Percentiles rank a stretch among this genome's conserved stretches.
phyloP scores from a whole-genome alignment of 805 yeast genomes.

The Tetrapisispora arboricola region DNA sequence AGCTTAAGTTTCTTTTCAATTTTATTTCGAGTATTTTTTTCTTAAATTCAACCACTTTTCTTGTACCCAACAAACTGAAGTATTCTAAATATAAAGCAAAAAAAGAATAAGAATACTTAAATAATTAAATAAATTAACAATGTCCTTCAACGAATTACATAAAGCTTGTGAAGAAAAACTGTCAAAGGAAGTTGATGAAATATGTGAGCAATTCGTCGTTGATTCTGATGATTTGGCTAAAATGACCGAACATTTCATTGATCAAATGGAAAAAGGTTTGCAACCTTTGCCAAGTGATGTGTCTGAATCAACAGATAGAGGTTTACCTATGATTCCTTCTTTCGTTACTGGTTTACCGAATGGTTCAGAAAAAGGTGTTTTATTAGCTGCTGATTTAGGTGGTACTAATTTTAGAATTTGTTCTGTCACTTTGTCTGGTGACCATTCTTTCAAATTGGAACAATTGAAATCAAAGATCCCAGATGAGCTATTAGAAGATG shows the following conservation, averaged over 20 bases:
- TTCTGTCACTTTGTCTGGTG: conserved; percentile 67
- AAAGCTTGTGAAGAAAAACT: conserved; percentile 16
- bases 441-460: conserved; percentile 64
- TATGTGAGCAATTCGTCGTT: conserved; percentile 21
- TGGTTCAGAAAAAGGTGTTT: conserved; percentile 76
- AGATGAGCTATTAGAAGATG: conserved; percentile 55
- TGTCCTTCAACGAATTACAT: conserved; percentile 26
- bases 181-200: conserved; percentile 17
- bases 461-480: conserved; percentile 79
- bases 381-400: conserved; percentile 87
- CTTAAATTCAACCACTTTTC: too few species aligned
- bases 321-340: conserved; percentile 88
- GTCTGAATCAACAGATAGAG: conserved; percentile 29
- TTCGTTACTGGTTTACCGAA: conserved; percentile 76
- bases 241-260: conserved; percentile 42
- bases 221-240: conserved; percentile 19
- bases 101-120: too few species aligned
- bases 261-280: conserved; percentile 54
- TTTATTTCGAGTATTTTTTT: too few species aligned
- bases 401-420: conserved; percentile 96
- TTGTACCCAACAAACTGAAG: too few species aligned
- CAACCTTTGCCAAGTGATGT: conserved; percentile 9
- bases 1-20: too few species aligned
- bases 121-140: conserved; percentile 1
- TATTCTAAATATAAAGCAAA: too few species aligned